Evolutionary conservation across 768 basidiomycete genomes (phyloP).

Genomic region (Naganishia randhawae): DNA sequence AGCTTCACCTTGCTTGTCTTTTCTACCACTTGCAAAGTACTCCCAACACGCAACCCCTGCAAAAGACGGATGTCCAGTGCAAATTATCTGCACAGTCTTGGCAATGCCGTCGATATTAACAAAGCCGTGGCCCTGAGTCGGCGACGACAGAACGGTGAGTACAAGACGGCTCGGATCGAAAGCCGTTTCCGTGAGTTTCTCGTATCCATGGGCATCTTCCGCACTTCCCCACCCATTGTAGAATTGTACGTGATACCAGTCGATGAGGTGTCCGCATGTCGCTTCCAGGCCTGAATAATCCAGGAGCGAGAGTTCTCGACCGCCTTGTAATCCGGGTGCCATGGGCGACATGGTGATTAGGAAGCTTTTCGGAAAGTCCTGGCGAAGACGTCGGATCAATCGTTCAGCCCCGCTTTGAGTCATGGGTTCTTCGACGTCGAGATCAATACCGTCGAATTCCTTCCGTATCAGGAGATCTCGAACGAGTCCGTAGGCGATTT

Average conservation of each 20-base stretch:
- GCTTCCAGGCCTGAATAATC: constrained; percentile 13
- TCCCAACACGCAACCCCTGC: constrained; percentile 16
- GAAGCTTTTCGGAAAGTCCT: constrained; percentile 7
- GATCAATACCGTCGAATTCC: constrained; percentile 14
- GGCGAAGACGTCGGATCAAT: constrained; percentile 10
- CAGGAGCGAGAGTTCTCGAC: constrained; percentile 11
- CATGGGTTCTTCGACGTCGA: constrained; percentile 20
- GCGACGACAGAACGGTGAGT: constrained; percentile 7
- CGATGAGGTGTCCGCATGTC: constrained; percentile 15
- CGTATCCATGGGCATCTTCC: constrained; percentile 4
- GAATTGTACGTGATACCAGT: constrained; percentile 19
- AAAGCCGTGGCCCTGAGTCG: constrained; percentile 7
- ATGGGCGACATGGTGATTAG: constrained; percentile 14
- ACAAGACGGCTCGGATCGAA: constrained; percentile 11
- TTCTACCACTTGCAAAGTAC: constrained; percentile 19
- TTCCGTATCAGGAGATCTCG: constrained; percentile 19
- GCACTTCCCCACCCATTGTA: constrained; percentile 21
- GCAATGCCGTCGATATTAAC: not conserved
- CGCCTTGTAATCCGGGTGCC: constrained; percentile 18
- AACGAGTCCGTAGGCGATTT: constrained; percentile 16
- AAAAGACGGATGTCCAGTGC: not conserved
- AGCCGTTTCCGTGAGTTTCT: constrained; percentile 4
- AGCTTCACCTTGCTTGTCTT: constrained; percentile 2
- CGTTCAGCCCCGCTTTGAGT: constrained; percentile 18
- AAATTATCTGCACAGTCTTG: not conserved